A percentile compares a stretch with the other conserved stretches of the same genome.
Conservation (phyloP, 495 filamentous ascomycete genomes). For the Tuber melanosporum region DNA sequence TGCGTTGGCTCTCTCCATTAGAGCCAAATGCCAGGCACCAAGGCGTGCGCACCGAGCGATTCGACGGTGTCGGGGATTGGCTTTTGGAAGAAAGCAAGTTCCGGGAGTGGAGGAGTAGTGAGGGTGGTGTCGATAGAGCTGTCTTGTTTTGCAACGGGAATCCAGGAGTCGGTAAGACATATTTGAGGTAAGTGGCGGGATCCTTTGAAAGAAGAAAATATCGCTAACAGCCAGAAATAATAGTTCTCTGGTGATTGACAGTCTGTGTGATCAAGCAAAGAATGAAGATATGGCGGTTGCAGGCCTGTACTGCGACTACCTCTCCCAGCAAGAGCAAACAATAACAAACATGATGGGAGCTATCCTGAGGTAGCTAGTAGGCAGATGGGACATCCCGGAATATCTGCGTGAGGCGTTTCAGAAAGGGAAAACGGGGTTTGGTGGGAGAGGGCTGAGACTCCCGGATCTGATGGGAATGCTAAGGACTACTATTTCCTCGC, state of each 20-base stretch:
- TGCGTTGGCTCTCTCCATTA: too few species aligned
- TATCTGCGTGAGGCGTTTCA: too few species aligned
- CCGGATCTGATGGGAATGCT: too few species aligned
- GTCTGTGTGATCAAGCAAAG: neutral
- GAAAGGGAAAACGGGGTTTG: too few species aligned
- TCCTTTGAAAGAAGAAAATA: neutral
- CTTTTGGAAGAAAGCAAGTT: neutral
- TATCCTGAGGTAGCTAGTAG: too few species aligned
- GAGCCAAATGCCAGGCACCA: too few species aligned
- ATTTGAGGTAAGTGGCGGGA: neutral
- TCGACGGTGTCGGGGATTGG: too few species aligned
- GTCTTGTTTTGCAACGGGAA: neutral
- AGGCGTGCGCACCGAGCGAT: too few species aligned
- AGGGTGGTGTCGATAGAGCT: neutral
- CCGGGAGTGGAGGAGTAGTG: neutral
- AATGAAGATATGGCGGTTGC: neutral
- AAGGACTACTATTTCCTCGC: too few species aligned
- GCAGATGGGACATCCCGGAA: too few species aligned
- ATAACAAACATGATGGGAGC: too few species aligned
- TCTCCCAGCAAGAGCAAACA: neutral
- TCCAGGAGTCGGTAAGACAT: neutral
- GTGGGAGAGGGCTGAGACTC: too few species aligned
- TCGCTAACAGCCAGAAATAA: neutral
- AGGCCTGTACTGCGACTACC: neutral
- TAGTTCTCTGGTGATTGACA: neutral